These are phyloP conservation scores for Acacia confusa DNA, from an alignment of 306 rosid species.

Conservation along the genomic window DNA sequence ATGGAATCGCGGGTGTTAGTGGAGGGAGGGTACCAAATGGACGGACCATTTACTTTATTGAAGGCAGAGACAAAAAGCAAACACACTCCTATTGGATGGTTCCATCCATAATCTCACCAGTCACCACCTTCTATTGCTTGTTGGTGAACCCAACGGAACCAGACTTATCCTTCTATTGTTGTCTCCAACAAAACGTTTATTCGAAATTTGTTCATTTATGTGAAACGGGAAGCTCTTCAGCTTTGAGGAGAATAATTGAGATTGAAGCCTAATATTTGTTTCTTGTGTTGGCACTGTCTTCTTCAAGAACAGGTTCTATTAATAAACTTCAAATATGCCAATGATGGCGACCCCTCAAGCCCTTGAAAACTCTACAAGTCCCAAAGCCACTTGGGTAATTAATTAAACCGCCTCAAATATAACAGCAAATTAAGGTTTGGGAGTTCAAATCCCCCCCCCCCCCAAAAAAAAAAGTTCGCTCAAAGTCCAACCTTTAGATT, in stretches of 20 bases:
- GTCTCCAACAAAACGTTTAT: not conserved
- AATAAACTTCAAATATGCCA: not conserved
- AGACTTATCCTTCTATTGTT: not conserved
- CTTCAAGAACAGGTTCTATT: not conserved
- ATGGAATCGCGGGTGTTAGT: not conserved
- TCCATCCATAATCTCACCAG: not conserved
- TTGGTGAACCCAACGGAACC: not conserved
- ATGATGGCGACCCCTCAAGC: not conserved
- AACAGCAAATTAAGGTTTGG: too few relatives aligned
- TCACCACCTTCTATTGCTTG: not conserved
- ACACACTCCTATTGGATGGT: not conserved
- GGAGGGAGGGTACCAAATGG: not conserved
- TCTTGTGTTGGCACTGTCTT: not conserved
- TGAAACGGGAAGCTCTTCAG: not conserved
- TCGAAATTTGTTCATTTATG: not conserved
- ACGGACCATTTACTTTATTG: slow-evolving; percentile 3
- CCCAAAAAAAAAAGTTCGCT: not conserved
- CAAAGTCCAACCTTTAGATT: not conserved
- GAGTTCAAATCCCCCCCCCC: too few relatives aligned
- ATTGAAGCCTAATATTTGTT: not conserved
- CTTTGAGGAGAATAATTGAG: not conserved
- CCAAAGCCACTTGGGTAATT: not conserved
- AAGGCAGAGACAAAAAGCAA: not conserved
- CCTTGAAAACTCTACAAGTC: not conserved
- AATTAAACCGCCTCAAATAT: not conserved